Percentiles rank a stretch among this genome's conserved stretches.
Evolutionary conservation across 2,329 filamentous ascomycete species (phyloP).

Genomic region (Penicillium digitatum): DNA sequence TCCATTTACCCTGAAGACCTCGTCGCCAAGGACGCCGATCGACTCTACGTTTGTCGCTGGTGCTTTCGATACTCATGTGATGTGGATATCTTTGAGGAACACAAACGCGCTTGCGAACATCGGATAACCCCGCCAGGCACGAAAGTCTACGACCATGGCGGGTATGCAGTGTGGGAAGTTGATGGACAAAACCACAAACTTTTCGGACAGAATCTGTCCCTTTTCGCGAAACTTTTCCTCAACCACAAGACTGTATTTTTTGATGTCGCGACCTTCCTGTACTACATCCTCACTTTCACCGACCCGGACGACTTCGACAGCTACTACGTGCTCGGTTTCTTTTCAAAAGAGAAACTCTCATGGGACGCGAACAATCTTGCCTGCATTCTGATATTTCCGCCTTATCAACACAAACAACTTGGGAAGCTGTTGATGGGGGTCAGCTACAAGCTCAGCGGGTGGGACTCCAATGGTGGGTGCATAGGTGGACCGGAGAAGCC

Average conservation of each 20-base stretch:
- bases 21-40: slow-evolving; percentile 48
- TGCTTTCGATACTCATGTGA: slow-evolving; percentile 84
- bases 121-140: slow-evolving; percentile 59
- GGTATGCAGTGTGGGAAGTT: slow-evolving; percentile 86
- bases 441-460: slow-evolving; percentile 83
- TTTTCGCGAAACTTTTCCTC: slow-evolving; percentile 95
- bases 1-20: slow-evolving; percentile 80
- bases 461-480: slow-evolving; percentile 62
- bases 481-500: slow-evolving; percentile 93
- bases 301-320: slow-evolving; percentile 44
- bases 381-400: slow-evolving; percentile 92
- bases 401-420: slow-evolving; percentile 87
- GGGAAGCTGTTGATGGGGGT: slow-evolving; percentile 87
- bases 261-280: slow-evolving; percentile 89
- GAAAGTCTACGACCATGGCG: slow-evolving; percentile 72
- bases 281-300: slow-evolving; percentile 82
- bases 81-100: slow-evolving; percentile 35
- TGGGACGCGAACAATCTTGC: slow-evolving; percentile 99
- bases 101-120: slow-evolving; percentile 52
- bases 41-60: slow-evolving; percentile 81
- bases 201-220: slow-evolving; percentile 90
- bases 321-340: slow-evolving; percentile 81
- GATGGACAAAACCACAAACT: slow-evolving; percentile 85
- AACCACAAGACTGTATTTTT: slow-evolving; percentile 99
- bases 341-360: slow-evolving; percentile 96